phyloP scores from a whole-genome alignment of 768 basidiomycete genomes.

The Exidia glandulosa region DNA sequence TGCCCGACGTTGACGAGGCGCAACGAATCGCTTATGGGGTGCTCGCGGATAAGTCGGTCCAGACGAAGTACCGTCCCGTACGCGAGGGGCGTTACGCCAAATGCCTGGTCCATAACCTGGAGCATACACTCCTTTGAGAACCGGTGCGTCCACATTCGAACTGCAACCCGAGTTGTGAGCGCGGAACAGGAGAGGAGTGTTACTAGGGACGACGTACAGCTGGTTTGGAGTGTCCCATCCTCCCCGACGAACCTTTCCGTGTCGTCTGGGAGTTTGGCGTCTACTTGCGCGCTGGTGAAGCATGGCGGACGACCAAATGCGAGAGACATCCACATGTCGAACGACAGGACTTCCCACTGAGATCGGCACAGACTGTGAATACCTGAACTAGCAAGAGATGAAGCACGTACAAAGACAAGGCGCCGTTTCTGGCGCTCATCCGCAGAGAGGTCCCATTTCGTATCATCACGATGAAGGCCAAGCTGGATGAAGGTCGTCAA shows the following conservation, averaged over 20 bases:
- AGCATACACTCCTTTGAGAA: slow-evolving; percentile 65
- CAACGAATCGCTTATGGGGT: neutral
- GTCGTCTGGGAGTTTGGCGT: slow-evolving; percentile 51
- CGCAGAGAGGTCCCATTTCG: neutral
- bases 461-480: neutral
- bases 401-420: neutral
- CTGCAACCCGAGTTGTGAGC: slow-evolving; percentile 44
- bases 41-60: slow-evolving; percentile 18
- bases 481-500: neutral
- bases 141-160: slow-evolving; percentile 59
- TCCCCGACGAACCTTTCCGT: slow-evolving; percentile 39
- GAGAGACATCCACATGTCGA: neutral
- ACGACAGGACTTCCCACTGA: neutral
- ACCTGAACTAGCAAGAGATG: too few species aligned
- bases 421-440: neutral
- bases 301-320: slow-evolving; percentile 52
- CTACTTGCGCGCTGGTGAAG: slow-evolving; percentile 52
- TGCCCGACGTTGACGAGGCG: neutral
- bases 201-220: slow-evolving; percentile 33
- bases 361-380: too few species aligned
- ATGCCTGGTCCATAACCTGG: slow-evolving; percentile 58
- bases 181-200: slow-evolving; percentile 18
- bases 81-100: slow-evolving; percentile 58
- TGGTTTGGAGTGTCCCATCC: slow-evolving; percentile 18
- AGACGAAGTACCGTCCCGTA: slow-evolving; percentile 58